These are phyloP conservation scores for Rhizopogon vulgaris DNA, from an alignment of 768 basidiomycete genomes.

Conservation along the genomic window DNA sequence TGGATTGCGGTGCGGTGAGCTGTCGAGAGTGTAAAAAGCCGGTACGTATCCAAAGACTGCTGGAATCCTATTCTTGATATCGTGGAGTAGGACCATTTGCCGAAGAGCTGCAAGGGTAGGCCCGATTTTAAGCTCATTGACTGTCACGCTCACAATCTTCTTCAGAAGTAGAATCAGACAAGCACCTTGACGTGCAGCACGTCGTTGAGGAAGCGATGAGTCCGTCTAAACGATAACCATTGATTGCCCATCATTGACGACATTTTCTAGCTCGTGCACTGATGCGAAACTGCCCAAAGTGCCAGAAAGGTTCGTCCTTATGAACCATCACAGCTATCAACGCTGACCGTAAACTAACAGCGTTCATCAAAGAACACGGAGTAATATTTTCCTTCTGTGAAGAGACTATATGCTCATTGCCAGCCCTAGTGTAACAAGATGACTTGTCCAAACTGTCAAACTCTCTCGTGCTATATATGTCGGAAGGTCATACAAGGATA, in stretches of 20 bases:
- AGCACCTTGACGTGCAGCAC: constrained; percentile 68
- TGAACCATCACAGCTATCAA: neutral
- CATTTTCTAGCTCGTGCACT: constrained; percentile 57
- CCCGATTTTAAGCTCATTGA: neutral
- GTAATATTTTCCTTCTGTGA: constrained; percentile 29
- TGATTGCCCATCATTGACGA: neutral
- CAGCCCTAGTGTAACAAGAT: constrained; percentile 85
- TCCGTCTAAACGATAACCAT: constrained; percentile 24
- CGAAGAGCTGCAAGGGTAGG: constrained; percentile 72
- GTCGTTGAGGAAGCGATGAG: constrained; percentile 92
- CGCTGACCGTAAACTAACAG: constrained; percentile 29
- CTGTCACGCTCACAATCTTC: constrained; percentile 2
- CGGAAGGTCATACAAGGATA: constrained; percentile 67
- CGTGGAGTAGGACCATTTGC: constrained; percentile 61
- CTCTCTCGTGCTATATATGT: constrained; percentile 83
- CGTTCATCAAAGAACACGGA: constrained; percentile 74
- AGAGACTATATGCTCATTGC: neutral
- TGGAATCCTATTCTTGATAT: neutral
- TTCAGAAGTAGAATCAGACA: constrained; percentile 71
- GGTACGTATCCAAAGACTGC: constrained; percentile 33
- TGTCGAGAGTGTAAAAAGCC: constrained; percentile 75
- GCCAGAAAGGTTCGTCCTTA: constrained; percentile 55
- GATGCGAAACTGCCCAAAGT: constrained; percentile 86
- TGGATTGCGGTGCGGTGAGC: constrained; percentile 68
- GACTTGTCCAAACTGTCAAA: constrained; percentile 65